Base-by-base conservation (phyloP, 2,329 filamentous ascomycete species). In the Phialophora expanda region DNA sequence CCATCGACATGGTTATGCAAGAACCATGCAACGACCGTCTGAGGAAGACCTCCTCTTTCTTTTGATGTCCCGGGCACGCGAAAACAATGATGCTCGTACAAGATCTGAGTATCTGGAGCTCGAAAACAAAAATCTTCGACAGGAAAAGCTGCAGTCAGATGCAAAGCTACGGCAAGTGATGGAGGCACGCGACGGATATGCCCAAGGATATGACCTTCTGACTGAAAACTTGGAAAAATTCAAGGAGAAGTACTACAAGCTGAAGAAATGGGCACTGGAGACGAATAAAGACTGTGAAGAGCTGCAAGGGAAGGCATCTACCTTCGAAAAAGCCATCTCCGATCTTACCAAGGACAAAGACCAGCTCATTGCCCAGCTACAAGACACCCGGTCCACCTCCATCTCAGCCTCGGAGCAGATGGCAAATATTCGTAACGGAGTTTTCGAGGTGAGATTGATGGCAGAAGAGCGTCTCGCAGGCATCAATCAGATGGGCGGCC, bases 221-320 rank as follows among this genome's bases (percentile, higher is more conserved):
- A 30, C 8, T 14, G 20, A 65, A 22, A 46, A 20, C 17, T 48
- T 70, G 17, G 51, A 53, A 11, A 41, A 14, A 2, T 68, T 70
- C 61, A 67, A 65, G 50, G 61, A 69, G 17, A 70, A 66, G 32
- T 71, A 71, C 48, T 56, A 60, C 50, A 71, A 71, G 38, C 51
- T 71, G 41, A 71, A 71, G 54, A 64, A 68, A 38, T 69, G 67
- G 67, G 69, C 69, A 46, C n/a, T 69, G 24, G 69, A 69, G 51
- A 60, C 66, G 1, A 66, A 69, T 32, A 57, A 68, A 54, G 69
- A 71, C 32, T 71, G 64, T 34, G 56, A 65, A 24, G n/a, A n/a
- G n/a, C 46, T 71, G 11, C 61, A 66, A 17, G 46, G 56, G 5
- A 44, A 68, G 12, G 56, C 66, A n/a, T 44, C 51, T 8, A 46